Conservation (phyloP, 1,139 yeast species). For the Lodderomyces oxycetoniae region DNA sequence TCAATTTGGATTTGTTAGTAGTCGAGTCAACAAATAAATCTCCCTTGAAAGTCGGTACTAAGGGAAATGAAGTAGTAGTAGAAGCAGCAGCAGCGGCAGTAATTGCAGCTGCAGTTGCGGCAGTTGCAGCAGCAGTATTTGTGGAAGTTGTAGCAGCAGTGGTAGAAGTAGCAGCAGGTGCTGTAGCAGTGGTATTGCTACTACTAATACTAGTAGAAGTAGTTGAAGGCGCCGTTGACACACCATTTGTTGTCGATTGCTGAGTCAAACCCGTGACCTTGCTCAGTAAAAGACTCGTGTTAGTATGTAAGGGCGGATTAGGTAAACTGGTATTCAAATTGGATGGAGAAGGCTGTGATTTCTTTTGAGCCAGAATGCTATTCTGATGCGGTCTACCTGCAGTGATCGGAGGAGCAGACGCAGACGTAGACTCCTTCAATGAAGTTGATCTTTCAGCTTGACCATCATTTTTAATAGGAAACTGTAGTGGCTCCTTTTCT, state of each 20-base stretch:
- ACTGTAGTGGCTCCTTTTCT: slow-evolving; percentile 41
- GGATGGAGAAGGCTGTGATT: slow-evolving; percentile 4
- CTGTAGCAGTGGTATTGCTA: neutral
- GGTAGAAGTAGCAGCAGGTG: neutral
- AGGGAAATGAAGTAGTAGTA: slow-evolving; percentile 24
- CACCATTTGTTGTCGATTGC: too few species aligned
- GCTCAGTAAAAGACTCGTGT: neutral
- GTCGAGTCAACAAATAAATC: slow-evolving; percentile 37
- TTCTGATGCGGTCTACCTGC: slow-evolving; percentile 11
- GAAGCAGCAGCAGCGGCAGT: neutral
- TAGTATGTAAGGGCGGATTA: too few species aligned
- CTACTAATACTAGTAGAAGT: neutral
- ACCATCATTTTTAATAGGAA: slow-evolving; percentile 13
- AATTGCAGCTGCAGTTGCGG: slow-evolving; percentile 7
- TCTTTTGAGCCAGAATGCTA: slow-evolving; percentile 14
- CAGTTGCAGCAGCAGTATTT: neutral
- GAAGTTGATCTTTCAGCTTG: slow-evolving; percentile 8
- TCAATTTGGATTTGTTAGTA: slow-evolving; percentile 32
- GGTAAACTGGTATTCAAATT: too few species aligned
- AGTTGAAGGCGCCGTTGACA: neutral
- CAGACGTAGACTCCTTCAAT: neutral
- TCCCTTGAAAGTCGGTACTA: slow-evolving; percentile 33
- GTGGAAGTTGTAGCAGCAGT: neutral
- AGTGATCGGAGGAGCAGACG: slow-evolving; percentile 2
- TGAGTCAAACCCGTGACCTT: too few species aligned